A percentile compares a stretch with the other conserved stretches of the same genome.
These are phyloP conservation scores for Chaetomiaceae sp. DNA, from an alignment of 2,329 filamentous ascomycete species.

Conservation along the genomic window DNA sequence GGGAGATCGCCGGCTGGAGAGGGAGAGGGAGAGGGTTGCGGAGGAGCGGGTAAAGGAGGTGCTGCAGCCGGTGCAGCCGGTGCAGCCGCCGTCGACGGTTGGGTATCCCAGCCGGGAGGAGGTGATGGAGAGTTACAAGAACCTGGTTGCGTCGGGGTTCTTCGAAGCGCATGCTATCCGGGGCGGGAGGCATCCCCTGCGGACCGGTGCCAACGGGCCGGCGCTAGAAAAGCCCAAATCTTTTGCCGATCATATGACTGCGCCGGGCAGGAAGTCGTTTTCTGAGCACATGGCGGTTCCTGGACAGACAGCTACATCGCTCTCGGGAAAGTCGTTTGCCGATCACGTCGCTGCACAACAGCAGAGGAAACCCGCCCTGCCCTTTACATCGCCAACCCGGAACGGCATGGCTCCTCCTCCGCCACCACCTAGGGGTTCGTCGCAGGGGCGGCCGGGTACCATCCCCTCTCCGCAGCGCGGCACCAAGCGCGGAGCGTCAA, in stretches of 20 bases:
- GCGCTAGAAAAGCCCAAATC: not conserved
- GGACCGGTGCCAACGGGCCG: no score
- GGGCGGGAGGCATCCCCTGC: slow-evolving; percentile 46
- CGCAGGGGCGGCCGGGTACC: slow-evolving; percentile 1
- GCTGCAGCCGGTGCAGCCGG: not conserved
- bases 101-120: slow-evolving; percentile 42
- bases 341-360: slow-evolving; percentile 17
- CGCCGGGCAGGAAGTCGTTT: slow-evolving; percentile 2
- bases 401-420: slow-evolving; percentile 6
- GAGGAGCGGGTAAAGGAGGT: not conserved
- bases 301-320: not conserved
- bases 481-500: slow-evolving; percentile 43
- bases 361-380: slow-evolving; percentile 12
- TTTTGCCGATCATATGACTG: slow-evolving; percentile 7
- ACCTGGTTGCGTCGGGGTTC: slow-evolving; percentile 54
- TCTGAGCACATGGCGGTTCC: slow-evolving; percentile 9
- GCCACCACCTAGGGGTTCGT: slow-evolving; percentile 11
- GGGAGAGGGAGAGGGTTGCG: not conserved
- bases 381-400: slow-evolving; percentile 3
- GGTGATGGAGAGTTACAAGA: slow-evolving; percentile 52
- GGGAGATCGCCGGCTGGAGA: not conserved
- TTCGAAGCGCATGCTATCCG: slow-evolving; percentile 56
- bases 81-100: slow-evolving; percentile 27
- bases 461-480: slow-evolving; percentile 37
- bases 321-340: slow-evolving; percentile 8